Evolutionary conservation across 2,329 filamentous ascomycete genomes (phyloP).

Genomic region (Pseudocercospora fuligena): DNA sequence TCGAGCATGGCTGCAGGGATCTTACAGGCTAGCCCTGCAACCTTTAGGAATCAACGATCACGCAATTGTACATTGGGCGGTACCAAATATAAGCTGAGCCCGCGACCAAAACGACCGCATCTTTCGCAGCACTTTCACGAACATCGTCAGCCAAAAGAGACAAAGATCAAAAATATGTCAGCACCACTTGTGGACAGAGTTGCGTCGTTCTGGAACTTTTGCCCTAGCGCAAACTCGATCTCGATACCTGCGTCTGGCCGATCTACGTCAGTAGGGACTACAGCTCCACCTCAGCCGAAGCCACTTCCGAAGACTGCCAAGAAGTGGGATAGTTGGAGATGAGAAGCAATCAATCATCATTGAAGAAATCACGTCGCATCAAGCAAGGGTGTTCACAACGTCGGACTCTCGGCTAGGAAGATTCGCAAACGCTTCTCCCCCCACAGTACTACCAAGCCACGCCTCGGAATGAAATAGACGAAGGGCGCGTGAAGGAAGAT

Average conservation of each 20-base stretch:
- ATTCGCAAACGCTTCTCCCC: no score
- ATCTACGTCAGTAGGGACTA: not conserved
- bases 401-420: no score
- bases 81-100: not conserved
- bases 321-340: not conserved
- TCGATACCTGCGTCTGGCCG: not conserved
- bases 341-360: not conserved
- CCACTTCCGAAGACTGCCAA: not conserved
- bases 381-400: no score
- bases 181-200: conserved; percentile 9
- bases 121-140: not conserved
- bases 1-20: not conserved
- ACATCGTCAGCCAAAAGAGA: not conserved
- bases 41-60: not conserved
- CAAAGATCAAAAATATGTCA: not conserved
- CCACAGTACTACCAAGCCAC: no score
- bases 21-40: conserved; percentile 1
- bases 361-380: not conserved
- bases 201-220: conserved; percentile 10
- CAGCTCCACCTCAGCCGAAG: not conserved
- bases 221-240: conserved; percentile 12
- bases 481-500: not conserved
- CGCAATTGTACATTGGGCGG: not conserved
- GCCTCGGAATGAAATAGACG: not conserved
- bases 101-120: not conserved